These are phyloP conservation scores for Globomyces pollinis-pini DNA, from an alignment of 192 early-diverging fungal species.

Conservation along the genomic window DNA sequence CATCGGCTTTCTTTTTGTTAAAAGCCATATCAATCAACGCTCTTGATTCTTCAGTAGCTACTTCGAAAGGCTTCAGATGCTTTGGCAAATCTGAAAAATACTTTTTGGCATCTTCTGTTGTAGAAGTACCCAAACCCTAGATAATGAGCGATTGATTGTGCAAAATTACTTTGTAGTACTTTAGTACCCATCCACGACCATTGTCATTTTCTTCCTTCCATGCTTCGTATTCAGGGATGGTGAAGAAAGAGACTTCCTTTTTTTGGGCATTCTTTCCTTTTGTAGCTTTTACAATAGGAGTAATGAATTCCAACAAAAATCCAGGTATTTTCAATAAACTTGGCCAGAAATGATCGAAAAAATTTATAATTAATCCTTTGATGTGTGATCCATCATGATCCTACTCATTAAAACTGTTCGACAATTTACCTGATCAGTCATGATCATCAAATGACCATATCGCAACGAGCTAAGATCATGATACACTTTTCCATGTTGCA, in stretches of 20 bases:
- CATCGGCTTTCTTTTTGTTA: slow-evolving; percentile 85
- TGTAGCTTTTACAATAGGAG: slow-evolving; percentile 85
- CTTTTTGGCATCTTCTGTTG: slow-evolving; percentile 72
- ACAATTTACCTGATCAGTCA: slow-evolving; percentile 78
- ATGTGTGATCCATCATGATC: slow-evolving; percentile 94
- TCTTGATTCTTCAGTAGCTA: slow-evolving; percentile 51
- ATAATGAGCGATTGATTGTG: too few species aligned
- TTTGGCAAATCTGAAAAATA: slow-evolving; percentile 79
- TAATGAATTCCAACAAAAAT: slow-evolving; percentile 93
- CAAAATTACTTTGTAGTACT: slow-evolving; percentile 99
- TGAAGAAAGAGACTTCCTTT: slow-evolving; percentile 71
- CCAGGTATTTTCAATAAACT: slow-evolving; percentile 81
- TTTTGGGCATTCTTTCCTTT: slow-evolving; percentile 38
- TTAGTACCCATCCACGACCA: slow-evolving; percentile 73
- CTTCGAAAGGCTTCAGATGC: slow-evolving; percentile 74
- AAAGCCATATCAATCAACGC: slow-evolving; percentile 93
- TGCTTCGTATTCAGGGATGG: slow-evolving; percentile 82
- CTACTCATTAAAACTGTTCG: slow-evolving; percentile 10
- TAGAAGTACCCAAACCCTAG: slow-evolving; percentile 91
- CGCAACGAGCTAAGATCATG: slow-evolving; percentile 63
- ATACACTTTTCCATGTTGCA: slow-evolving; percentile 81
- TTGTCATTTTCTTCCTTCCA: slow-evolving; percentile 71
- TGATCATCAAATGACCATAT: slow-evolving; percentile 95
- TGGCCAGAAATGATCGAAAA: slow-evolving; percentile 91
- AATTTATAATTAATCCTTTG: slow-evolving; percentile 92